Evolutionary conservation across 73 alveolate species (phyloP), one percentile per base, ranked within the genome.

Genomic region (Paramecium octaurelia): DNA sequence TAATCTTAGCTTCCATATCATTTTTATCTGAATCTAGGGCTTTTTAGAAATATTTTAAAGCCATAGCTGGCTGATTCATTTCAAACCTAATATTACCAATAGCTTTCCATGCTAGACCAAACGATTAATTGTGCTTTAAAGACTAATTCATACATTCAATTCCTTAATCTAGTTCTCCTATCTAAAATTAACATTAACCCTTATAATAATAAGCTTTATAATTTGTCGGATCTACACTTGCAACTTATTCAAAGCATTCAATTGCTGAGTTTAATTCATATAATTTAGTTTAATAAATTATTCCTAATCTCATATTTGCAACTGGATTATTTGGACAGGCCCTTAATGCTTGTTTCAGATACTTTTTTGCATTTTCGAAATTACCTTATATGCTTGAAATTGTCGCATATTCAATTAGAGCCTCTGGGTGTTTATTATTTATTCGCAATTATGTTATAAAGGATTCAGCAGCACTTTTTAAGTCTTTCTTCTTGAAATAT

Each of bases 291-390:
- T 97, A 96, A 27, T 93, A 85, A 24, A 97, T 94, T 83, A 93
- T 96, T 23, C 98, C 99, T 10, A 97, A 85, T 29, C 97, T 94
- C 87, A 96, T 96, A 85, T 96, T 95, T 58, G 99, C 99, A 0
- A 95, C 94, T 18, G 95, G 71, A 86, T 92, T 92, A n/a, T 85
- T 94, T 10, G 98, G 97, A 50, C 96, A 95, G 14, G 96, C 92
- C 76, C 93, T 96, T 40, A 97, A 86, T 18, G 98, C 98, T 71
- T 97, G 98, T 86, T 95, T 95, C 68, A 95, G 94, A 93, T 97
- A 97, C 84, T 97, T 97, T 14, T 95, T 94, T 2, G 99, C 99
- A 88, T 96, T 96, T 43, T 92, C 95, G 42, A 44, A 88, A 38
- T 88, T 88, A 70, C 87, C 83, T 88, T 88, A 48, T 7, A 88